Evolutionary conservation across 306 rosid species (phyloP).

Genomic region (Inga leiocalycina): DNA sequence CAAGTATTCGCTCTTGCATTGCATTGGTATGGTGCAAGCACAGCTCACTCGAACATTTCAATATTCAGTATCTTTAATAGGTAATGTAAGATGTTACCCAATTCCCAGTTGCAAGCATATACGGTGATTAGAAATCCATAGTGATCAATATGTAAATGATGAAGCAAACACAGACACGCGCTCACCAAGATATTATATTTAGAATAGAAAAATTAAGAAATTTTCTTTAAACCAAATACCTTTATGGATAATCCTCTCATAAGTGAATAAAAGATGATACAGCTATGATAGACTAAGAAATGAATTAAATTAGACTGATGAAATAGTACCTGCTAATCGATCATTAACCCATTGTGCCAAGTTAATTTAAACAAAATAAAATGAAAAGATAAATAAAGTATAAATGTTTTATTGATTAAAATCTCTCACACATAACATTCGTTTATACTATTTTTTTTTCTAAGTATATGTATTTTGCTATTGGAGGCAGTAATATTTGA

Average conservation of each 20-base stretch:
- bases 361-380: background rate
- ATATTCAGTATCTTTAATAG: too few relatives aligned
- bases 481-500: too few relatives aligned
- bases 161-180: too few relatives aligned
- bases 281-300: background rate
- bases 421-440: background rate
- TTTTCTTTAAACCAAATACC: background rate
- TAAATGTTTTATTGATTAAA: too few relatives aligned
- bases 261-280: background rate
- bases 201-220: slow-evolving; percentile 24
- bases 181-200: too few relatives aligned
- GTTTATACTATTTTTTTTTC: too few relatives aligned
- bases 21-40: background rate
- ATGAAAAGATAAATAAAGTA: background rate
- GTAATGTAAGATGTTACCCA: too few relatives aligned
- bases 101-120: too few relatives aligned
- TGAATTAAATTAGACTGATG: too few relatives aligned
- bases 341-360: background rate
- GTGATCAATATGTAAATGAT: too few relatives aligned
- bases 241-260: background rate
- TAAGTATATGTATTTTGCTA: rapidly evolving
- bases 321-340: background rate
- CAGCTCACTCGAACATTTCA: too few relatives aligned
- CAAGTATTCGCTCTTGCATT: slow-evolving; percentile 25
- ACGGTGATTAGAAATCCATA: too few relatives aligned